Percentiles rank a stretch among this genome's conserved stretches.
Conservation (phyloP, 768 basidiomycete species). For the Amanita rubescens region DNA sequence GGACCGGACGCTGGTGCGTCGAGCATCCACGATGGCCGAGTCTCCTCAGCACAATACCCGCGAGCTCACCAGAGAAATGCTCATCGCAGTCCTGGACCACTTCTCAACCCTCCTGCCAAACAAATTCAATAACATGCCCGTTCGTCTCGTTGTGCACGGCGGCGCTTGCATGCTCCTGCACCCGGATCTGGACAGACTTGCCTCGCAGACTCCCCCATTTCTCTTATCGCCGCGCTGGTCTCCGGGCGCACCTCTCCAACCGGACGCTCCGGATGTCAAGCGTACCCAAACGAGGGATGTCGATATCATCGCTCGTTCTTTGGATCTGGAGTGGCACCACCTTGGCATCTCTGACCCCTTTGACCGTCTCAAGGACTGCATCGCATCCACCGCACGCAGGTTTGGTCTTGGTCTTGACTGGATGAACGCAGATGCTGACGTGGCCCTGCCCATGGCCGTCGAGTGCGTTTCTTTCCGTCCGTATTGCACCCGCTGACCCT, state of each 20-base stretch:
- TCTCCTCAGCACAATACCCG: conserved; percentile 26
- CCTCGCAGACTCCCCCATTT: conserved; percentile 18
- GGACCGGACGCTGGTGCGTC: too few species aligned
- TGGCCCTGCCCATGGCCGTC: conserved; percentile 57
- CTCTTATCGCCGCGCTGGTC: conserved; percentile 5
- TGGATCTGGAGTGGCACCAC: conserved; percentile 44
- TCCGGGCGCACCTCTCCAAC: conserved; percentile 5
- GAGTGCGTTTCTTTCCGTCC: conserved; percentile 37
- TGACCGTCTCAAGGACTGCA: conserved; percentile 48
- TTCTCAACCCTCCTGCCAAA: conserved; percentile 42
- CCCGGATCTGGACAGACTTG: conserved; percentile 27
- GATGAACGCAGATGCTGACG: conserved; percentile 74
- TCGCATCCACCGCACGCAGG: conserved; percentile 41
- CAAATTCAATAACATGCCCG: conserved; percentile 37
- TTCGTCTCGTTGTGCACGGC: conserved; percentile 62
- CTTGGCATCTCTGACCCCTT: conserved; percentile 45
- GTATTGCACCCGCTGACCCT: background rate
- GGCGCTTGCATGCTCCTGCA: conserved; percentile 73
- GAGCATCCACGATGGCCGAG: too few species aligned
- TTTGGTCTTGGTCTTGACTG: conserved; percentile 56
- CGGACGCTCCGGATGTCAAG: conserved; percentile 22
- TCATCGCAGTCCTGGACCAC: conserved; percentile 38
- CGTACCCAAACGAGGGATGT: conserved; percentile 57
- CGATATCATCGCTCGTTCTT: conserved; percentile 59
- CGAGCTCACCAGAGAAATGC: conserved; percentile 33